Percentiles rank a stretch among this genome's conserved stretches.
Evolutionary conservation across 2,329 filamentous ascomycete species (phyloP).

Genomic region (Polychaeton citri): DNA sequence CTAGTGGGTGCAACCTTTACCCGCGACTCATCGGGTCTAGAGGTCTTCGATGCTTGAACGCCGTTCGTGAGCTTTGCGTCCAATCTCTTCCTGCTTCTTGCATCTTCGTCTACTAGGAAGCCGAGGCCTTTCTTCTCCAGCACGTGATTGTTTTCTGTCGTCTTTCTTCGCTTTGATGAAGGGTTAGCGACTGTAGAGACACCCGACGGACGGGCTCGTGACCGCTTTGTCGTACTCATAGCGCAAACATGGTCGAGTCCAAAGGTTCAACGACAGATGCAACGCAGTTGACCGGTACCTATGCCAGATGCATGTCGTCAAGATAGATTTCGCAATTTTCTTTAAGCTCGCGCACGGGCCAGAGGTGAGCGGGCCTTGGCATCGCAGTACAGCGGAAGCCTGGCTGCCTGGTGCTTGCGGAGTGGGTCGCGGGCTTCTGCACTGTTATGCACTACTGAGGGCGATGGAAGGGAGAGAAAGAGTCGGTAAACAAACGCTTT

Average conservation of each 20-base stretch:
- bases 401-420: too few relatives aligned
- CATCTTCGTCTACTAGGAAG: constrained; percentile 23
- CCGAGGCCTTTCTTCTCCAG: constrained; percentile 14
- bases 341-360: background rate
- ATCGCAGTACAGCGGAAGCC: too few relatives aligned
- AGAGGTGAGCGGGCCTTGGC: too few relatives aligned
- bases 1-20: constrained; percentile 34
- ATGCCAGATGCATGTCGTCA: constrained; percentile 8
- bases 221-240: constrained; percentile 23
- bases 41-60: constrained; percentile 35
- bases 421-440: too few relatives aligned
- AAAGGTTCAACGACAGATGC: too few relatives aligned
- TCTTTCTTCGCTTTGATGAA: constrained; percentile 20
- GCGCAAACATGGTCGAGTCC: constrained; percentile 13
- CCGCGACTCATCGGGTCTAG: constrained; percentile 44
- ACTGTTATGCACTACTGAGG: too few relatives aligned
- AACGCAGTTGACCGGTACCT: too few relatives aligned
- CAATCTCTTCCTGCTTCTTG: constrained; percentile 23
- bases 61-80: constrained; percentile 39
- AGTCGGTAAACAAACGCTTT: too few relatives aligned
- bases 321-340: constrained; percentile 2
- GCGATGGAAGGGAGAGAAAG: too few relatives aligned
- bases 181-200: constrained; percentile 14
- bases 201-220: constrained; percentile 13
- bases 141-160: constrained; percentile 15